Evolutionary conservation across 306 rosid genomes (phyloP).

Genomic region (Glycine soja): DNA sequence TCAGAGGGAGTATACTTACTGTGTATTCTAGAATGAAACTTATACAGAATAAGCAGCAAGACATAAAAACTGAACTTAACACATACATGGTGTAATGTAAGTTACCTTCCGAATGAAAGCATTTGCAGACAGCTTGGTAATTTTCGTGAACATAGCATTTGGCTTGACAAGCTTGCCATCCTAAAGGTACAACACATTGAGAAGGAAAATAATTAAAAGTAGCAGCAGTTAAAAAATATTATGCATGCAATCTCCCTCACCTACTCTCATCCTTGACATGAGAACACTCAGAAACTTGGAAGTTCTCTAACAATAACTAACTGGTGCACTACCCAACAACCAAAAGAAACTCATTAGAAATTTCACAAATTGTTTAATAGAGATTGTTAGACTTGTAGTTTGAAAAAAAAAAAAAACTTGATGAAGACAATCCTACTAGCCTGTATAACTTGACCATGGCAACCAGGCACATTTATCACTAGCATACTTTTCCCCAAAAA

Average conservation of each 20-base stretch:
- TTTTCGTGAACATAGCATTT: constrained; percentile 53
- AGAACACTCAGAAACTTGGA: not conserved
- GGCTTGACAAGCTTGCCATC: constrained; percentile 60
- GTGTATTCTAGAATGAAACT: constrained; percentile 20
- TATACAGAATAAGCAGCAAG: not conserved
- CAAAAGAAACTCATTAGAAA: constrained; percentile 14
- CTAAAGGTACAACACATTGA: constrained; percentile 54
- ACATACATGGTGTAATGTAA: constrained; percentile 24
- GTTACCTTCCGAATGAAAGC: constrained; percentile 76
- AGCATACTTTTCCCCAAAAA: not conserved
- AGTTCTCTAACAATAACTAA: constrained; percentile 27
- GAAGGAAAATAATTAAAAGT: constrained; percentile 38
- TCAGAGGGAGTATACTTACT: not conserved
- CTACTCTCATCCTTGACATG: constrained; percentile 8
- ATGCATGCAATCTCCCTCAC: constrained; percentile 18
- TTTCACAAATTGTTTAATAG: constrained; percentile 23
- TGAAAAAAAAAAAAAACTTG: not conserved
- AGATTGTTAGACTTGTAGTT: not conserved
- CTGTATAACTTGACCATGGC: not conserved
- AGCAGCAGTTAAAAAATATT: constrained; percentile 18
- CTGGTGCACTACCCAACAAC: constrained; percentile 24
- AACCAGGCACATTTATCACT: not conserved
- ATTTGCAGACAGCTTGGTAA: constrained; percentile 69
- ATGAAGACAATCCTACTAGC: constrained; percentile 21
- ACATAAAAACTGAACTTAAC: not conserved